Conservation (phyloP, 2,329 filamentous ascomycete species). For the Amphichorda felina region DNA sequence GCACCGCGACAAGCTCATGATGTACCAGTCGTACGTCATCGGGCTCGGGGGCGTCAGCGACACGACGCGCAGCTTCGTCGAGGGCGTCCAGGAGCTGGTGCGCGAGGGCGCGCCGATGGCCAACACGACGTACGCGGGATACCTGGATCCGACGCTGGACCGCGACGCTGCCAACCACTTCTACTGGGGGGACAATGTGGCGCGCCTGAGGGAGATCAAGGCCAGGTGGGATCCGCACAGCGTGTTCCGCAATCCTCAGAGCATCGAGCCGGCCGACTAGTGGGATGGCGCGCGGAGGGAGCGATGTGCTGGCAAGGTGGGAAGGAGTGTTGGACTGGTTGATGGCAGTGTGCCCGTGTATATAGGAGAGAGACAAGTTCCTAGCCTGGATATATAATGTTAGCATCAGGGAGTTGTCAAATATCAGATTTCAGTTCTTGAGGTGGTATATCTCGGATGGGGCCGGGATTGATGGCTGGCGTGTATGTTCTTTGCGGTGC, state of each 20-base stretch:
- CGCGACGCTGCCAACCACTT: slow-evolving; percentile 28
- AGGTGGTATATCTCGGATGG: no score
- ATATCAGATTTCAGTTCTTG: no score
- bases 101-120: slow-evolving; percentile 21
- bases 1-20: slow-evolving; percentile 52
- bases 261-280: slow-evolving; percentile 21
- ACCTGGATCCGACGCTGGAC: slow-evolving; percentile 42
- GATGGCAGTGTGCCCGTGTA: no score
- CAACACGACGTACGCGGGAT: slow-evolving; percentile 48
- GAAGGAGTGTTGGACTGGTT: no score
- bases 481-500: no score
- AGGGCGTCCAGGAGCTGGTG: slow-evolving; percentile 35
- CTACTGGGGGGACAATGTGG: slow-evolving; percentile 45
- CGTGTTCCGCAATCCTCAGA: slow-evolving; percentile 48
- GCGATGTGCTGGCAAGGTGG: no score
- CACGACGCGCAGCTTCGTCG: slow-evolving; percentile 37
- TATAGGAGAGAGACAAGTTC: no score
- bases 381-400: no score
- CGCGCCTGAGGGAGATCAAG: slow-evolving; percentile 36
- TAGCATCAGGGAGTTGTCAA: no score
- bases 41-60: slow-evolving; percentile 31
- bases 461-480: no score
- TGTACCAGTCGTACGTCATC: slow-evolving; percentile 50
- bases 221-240: slow-evolving; percentile 36
- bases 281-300: background rate